Evolutionary conservation across 805 yeast genomes (phyloP), one percentile per base, ranked within the genome.

Genomic region (Geotrichum ghanense): DNA sequence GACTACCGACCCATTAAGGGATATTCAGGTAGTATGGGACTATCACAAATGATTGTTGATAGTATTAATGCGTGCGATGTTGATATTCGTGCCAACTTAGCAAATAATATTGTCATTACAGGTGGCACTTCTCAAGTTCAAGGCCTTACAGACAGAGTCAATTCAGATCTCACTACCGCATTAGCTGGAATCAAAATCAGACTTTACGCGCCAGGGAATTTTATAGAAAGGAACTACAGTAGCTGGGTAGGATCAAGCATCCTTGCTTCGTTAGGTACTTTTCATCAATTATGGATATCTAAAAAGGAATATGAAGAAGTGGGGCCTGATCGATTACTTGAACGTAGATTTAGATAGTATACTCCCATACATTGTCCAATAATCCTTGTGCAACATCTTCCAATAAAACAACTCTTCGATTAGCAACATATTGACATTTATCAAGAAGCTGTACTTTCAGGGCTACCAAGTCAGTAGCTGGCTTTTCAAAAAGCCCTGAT

Each of bases 281-380:
- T 70, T 50, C 79, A 78, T 49, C 79, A 71, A 46, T 68, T 48
- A 68, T 81, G 80, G 65, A 67, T 81, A 31, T 71, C 81, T 40
- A 78, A 74, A 56, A 72, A 74, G 35, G 85, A 81, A 56, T 81
- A 81, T 55, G 76, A 74, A 50, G 87, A 81, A 58, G 68, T 71
- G 48, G 87, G 87, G 23, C 52, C 67, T 14, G 62, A 56, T n/a
- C 12, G 37, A 31, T 45, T 66, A 20, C 60, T 60, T 14, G 69
- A 65, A 48, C 65, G 64, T 53, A 51, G 66, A 37, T 65, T 66
- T 54, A 63, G 61, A 50, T 64, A 58, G 50, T 95, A 95, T 74
- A 83, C 95, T 60, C 83, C 95, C 49, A 87, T 87, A 95, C 86
- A 87, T 82, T 94, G 86, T 39, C 25, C 14, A 6, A 64, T 63